A percentile compares a stretch with the other conserved stretches of the same genome.
phyloP scores from a whole-genome alignment of 352 stramenopile genomes.

The Aphanomyces astaci region DNA sequence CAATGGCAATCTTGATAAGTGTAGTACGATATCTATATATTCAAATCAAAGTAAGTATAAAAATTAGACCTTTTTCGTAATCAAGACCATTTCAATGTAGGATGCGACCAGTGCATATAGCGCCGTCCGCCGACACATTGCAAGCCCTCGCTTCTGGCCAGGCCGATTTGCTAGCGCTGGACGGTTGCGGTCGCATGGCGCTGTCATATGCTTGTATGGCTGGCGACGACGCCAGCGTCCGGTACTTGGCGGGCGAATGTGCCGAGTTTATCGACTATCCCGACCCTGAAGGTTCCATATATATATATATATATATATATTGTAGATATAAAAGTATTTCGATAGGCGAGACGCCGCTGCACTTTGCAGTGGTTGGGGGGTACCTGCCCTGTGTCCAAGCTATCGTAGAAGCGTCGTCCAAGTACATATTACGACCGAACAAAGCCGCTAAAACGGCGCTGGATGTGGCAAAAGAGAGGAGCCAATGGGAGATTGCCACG shows the following conservation, averaged over 20 bases:
- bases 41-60: too few relatives aligned
- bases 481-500: conserved; percentile 23
- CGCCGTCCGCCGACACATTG: conserved; percentile 32
- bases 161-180: conserved; percentile 46
- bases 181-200: conserved; percentile 50
- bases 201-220: conserved; percentile 52
- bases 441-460: conserved; percentile 38
- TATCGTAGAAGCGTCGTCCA: conserved; percentile 37
- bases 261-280: conserved; percentile 66
- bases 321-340: neutral
- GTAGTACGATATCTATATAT: too few relatives aligned
- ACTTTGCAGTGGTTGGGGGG: conserved; percentile 46
- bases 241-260: conserved; percentile 40
- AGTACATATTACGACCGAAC: conserved; percentile 51
- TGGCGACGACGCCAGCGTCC: conserved; percentile 41
- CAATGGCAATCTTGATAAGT: too few relatives aligned
- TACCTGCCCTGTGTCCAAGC: conserved; percentile 29
- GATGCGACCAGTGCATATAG: conserved; percentile 32
- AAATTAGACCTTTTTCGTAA: too few relatives aligned
- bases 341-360: conserved; percentile 52
- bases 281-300: conserved; percentile 30
- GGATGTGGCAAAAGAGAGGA: conserved; percentile 35
- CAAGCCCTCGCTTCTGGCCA: conserved; percentile 29
- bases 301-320: neutral
- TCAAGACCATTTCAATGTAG: neutral